Evolutionary conservation across 495 filamentous ascomycete genomes (phyloP).

Genomic region (Lasiosphaeria ovina): DNA sequence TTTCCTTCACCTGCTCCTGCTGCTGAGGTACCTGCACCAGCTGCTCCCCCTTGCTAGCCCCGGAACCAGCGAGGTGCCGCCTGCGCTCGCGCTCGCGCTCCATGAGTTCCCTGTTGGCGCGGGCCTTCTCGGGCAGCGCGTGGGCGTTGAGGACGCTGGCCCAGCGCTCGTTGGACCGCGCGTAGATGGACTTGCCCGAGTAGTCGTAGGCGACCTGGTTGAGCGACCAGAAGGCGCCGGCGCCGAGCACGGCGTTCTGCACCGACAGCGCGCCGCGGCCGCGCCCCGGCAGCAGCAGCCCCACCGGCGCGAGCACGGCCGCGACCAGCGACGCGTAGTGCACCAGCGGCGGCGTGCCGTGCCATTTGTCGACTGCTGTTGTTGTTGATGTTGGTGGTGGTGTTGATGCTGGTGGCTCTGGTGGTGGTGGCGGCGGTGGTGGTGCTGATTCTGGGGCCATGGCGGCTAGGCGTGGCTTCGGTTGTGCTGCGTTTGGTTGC

Average conservation of each 20-base stretch:
- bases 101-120: conserved; percentile 50
- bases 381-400: background rate
- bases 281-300: conserved; percentile 74
- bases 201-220: conserved; percentile 62
- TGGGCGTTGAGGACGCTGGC: conserved; percentile 7
- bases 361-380: conserved; percentile 4
- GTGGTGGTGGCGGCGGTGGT: conserved; percentile 7
- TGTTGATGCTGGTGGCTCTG: conserved; percentile 1
- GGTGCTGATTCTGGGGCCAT: background rate
- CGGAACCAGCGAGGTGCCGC: conserved; percentile 6
- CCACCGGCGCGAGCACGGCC: conserved; percentile 66
- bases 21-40: conserved; percentile 21
- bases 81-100: conserved; percentile 43
- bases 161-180: conserved; percentile 28
- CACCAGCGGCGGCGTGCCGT: conserved; percentile 41
- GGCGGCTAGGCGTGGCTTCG: too few relatives aligned
- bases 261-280: conserved; percentile 59
- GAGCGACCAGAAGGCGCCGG: conserved; percentile 56
- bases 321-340: conserved; percentile 61
- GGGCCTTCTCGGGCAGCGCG: conserved; percentile 50
- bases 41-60: background rate
- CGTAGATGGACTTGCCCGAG: conserved; percentile 54
- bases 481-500: too few relatives aligned
- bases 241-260: conserved; percentile 60
- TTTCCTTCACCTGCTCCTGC: conserved; percentile 24